Percentiles rank a stretch among this genome's conserved stretches.
These are phyloP conservation scores for Fusarium sp. DNA, from an alignment of 2,329 filamentous ascomycete species.

Conservation along the genomic window DNA sequence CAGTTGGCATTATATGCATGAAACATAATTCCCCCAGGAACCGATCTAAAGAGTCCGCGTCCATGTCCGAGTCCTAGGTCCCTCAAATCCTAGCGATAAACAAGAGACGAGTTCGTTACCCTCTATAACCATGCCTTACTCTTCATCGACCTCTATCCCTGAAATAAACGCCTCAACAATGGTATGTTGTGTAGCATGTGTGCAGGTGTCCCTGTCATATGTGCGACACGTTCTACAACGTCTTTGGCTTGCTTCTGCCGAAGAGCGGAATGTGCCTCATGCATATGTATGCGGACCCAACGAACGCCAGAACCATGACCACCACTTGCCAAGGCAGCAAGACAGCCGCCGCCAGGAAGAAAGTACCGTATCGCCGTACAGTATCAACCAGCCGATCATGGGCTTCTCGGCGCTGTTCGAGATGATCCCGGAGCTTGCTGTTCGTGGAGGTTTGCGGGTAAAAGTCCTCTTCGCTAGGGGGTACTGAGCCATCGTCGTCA, in stretches of 20 bases:
- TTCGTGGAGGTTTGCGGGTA: constrained; percentile 29
- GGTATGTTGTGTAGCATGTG: constrained; percentile 45
- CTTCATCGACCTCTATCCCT: constrained; percentile 37
- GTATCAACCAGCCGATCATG: constrained; percentile 59
- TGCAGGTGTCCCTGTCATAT: constrained; percentile 25
- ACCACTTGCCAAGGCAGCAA: constrained; percentile 63
- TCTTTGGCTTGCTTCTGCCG: constrained; percentile 40
- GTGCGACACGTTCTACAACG: constrained; percentile 47
- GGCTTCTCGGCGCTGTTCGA: constrained; percentile 53
- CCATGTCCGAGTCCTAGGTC: constrained; percentile 24
- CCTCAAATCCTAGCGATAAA: constrained; percentile 18
- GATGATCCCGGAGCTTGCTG: constrained; percentile 51
- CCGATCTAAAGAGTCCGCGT: constrained; percentile 38
- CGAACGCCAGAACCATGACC: constrained; percentile 54
- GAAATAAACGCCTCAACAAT: constrained; percentile 53
- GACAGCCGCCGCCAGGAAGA: constrained; percentile 61
- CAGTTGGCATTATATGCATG: constrained; percentile 31
- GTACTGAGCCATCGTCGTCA: constrained; percentile 47
- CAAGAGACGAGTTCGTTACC: constrained; percentile 22
- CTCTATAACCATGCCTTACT: constrained; percentile 16
- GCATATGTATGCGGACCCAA: constrained; percentile 60
- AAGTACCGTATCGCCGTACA: constrained; percentile 61
- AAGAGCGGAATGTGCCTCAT: constrained; percentile 50
- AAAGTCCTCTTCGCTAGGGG: constrained; percentile 41
- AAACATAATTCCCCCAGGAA: constrained; percentile 34